Conservation (phyloP, 139 green algal species). For the Parachlorella kessleri region DNA sequence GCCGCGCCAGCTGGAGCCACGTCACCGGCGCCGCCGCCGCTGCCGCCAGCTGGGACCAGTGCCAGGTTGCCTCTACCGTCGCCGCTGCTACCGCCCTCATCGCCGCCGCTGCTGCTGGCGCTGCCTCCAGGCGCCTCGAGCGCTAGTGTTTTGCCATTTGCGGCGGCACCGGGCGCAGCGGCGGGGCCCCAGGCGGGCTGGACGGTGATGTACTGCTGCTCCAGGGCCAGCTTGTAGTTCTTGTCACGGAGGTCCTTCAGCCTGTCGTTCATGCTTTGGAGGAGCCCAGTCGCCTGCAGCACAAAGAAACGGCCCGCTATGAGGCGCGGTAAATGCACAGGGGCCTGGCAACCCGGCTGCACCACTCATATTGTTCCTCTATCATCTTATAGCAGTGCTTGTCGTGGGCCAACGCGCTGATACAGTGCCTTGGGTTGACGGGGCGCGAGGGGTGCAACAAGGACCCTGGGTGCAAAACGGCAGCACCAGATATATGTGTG, state of each 20-base stretch:
- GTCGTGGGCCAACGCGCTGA: not conserved
- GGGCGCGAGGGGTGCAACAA: not conserved
- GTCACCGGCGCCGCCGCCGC: not conserved
- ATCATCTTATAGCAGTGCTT: not conserved
- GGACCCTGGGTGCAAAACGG: not conserved
- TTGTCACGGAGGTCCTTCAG: slow-evolving; percentile 30
- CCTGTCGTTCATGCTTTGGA: slow-evolving; percentile 15
- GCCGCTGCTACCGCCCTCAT: not conserved
- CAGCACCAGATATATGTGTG: not conserved
- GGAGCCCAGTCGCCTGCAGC: slow-evolving; percentile 12
- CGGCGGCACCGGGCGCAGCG: not conserved
- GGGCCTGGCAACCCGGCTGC: not conserved
- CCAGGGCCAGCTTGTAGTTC: slow-evolving; percentile 12
- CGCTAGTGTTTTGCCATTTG: not conserved
- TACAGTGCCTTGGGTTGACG: not conserved
- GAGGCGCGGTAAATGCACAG: not conserved
- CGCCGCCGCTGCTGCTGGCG: not conserved
- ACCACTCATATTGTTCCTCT: not conserved
- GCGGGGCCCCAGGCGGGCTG: slow-evolving; percentile 2
- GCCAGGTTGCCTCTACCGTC: not conserved
- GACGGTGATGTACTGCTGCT: slow-evolving; percentile 1
- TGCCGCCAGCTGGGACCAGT: no score
- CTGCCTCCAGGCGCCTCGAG: not conserved
- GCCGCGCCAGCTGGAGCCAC: no score
- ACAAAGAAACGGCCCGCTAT: not conserved